These are phyloP conservation scores for Zymoseptoria passerinii DNA, from an alignment of 2,329 filamentous ascomycete species.

Conservation along the genomic window DNA sequence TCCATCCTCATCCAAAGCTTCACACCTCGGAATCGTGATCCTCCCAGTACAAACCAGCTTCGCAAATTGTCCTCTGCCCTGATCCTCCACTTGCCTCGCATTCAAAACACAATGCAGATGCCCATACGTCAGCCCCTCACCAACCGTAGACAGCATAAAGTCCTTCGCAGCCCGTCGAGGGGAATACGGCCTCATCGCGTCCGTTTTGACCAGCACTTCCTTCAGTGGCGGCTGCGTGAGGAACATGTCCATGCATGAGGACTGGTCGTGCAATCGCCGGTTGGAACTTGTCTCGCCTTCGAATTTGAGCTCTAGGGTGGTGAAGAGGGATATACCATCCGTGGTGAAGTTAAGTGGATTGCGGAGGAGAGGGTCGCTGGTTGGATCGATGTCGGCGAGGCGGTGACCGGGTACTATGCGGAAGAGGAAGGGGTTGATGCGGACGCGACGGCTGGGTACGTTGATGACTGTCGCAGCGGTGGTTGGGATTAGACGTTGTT, in stretches of 20 bases:
- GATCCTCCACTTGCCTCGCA: too few species aligned
- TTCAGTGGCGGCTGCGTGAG: background rate
- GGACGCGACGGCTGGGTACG: background rate
- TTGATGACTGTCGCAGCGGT: background rate
- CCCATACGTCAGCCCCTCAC: background rate
- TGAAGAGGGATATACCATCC: background rate
- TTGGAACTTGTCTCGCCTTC: background rate
- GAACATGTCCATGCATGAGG: background rate
- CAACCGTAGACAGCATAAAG: background rate
- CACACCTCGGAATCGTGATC: background rate
- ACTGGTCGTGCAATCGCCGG: background rate
- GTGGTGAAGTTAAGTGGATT: background rate
- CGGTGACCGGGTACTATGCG: background rate
- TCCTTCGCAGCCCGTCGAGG: background rate
- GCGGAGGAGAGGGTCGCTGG: background rate
- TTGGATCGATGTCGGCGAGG: background rate
- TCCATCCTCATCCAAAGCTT: background rate
- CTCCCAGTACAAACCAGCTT: too few species aligned
- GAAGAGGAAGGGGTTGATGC: background rate
- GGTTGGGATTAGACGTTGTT: background rate
- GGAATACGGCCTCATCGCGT: background rate
- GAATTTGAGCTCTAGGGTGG: background rate
- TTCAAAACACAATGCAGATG: background rate
- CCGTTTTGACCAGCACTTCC: background rate
- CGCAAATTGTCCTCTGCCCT: too few species aligned